These are phyloP conservation scores for Rhododendron simsii DNA, from an alignment of 148 eudicot species.

Conservation along the genomic window DNA sequence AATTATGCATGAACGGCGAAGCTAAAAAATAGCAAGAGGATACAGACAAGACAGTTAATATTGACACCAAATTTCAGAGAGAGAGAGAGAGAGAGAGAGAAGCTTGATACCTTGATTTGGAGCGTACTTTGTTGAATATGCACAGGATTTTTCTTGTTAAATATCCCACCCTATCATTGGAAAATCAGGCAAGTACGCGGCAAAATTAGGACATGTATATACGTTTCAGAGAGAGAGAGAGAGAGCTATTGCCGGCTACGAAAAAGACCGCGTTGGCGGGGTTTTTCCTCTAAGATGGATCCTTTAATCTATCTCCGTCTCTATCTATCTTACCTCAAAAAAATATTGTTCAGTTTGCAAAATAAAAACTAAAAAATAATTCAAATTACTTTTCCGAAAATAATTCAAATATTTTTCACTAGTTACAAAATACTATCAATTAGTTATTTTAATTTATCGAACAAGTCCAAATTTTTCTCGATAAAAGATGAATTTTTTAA, in stretches of 20 bases:
- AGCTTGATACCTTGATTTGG: constrained; percentile 32
- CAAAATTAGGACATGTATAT: background rate
- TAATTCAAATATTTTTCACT: too few relatives aligned
- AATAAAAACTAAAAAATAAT: too few relatives aligned
- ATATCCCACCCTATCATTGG: constrained; percentile 18
- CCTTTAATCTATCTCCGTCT: background rate
- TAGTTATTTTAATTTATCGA: too few relatives aligned
- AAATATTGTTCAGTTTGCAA: too few relatives aligned
- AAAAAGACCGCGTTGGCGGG: constrained; percentile 38
- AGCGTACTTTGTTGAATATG: constrained; percentile 19
- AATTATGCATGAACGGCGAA: background rate
- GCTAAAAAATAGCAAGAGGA: background rate
- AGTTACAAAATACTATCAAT: too few relatives aligned
- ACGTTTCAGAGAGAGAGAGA: background rate
- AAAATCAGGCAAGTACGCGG: constrained; percentile 8
- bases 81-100: too few relatives aligned
- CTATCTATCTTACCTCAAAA: too few relatives aligned
- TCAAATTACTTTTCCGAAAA: too few relatives aligned
- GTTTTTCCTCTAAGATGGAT: background rate
- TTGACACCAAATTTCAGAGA: background rate
- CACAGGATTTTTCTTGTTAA: background rate
- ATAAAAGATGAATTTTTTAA: too few relatives aligned
- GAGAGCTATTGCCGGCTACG: background rate
- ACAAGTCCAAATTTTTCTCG: background rate
- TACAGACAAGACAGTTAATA: background rate